Evolutionary conservation across 2,329 filamentous ascomycete genomes (phyloP), one percentile per base, ranked within the genome.

Genomic region (Verticillium longisporum): DNA sequence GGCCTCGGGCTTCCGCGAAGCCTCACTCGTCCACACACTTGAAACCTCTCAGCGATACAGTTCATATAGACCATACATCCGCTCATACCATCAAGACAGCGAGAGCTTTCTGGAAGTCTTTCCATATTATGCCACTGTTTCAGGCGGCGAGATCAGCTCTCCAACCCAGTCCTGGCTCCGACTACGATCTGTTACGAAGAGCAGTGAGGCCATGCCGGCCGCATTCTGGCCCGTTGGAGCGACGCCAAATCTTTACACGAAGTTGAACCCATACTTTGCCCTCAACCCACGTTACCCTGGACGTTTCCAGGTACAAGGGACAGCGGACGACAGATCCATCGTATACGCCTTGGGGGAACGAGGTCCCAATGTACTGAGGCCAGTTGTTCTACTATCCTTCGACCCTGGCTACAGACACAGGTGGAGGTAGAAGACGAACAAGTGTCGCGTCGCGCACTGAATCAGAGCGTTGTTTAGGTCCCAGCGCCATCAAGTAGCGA

Each of bases 81-180:
- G 82, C 31, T 76, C 78, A 3, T 89, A 89, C 68, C 78, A 83
- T 58, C 70, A 77, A 13, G 74, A 77, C 1, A 80, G 79, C 63
- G 77, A 76, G 26, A 77, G 85, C 0, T 88, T 85, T 66, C 60
- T 89, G 5, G 87, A 89, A 65, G 69, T 89, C 0, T 45, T 45
- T 9, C 38, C 38, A 9, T 15, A 2, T 9, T n/a, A 15, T 15
- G 18, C 15, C 38, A 18, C 38, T n/a, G 38, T 45, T 6, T 9
- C 18, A n/a, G 3, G 38, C 15, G 38, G 38, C 9, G 38, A 45
- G 13, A 2, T n/a, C 6, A 9, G 38, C 14, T 15, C 37, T 6
- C 13, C 13, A 4, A 18, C 7, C 15, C n/a, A 45, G 7, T 14
- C 38, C n/a, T 45, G 38, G 38, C 38, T 45, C 18, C 38, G 38